Conservation (phyloP, 257 asterid genomes). For the Primulina tabacum region DNA sequence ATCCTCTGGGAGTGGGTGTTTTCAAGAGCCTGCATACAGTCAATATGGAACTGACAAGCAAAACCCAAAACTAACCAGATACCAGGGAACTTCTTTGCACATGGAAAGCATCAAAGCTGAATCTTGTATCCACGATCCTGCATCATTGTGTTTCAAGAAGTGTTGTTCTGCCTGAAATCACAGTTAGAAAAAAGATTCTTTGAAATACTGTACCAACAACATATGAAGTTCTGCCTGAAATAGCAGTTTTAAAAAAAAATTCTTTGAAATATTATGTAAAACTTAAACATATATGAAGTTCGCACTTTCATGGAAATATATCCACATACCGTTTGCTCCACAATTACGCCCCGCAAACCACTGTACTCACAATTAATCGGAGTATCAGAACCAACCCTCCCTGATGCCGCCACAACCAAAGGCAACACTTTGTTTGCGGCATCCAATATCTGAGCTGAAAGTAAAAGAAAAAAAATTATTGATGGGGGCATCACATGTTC, state of each 20-base stretch:
- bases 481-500: neutral
- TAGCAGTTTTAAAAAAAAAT: too few relatives aligned
- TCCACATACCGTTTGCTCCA: constrained; percentile 86
- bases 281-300: constrained; percentile 1
- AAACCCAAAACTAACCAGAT: constrained; percentile 60
- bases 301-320: constrained; percentile 13
- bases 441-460: constrained; percentile 77
- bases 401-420: constrained; percentile 79
- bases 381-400: constrained; percentile 90
- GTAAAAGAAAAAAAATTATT: constrained; percentile 15
- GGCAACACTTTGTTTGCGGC: constrained; percentile 86
- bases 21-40: constrained; percentile 1
- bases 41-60: neutral
- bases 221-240: neutral
- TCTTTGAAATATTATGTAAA: neutral
- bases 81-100: constrained; percentile 99
- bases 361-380: constrained; percentile 90
- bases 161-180: constrained; percentile 87
- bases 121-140: constrained; percentile 99
- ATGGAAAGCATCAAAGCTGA: constrained; percentile 94
- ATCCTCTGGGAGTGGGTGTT: neutral
- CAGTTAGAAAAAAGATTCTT: too few relatives aligned
- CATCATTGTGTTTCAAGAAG: constrained; percentile 95
- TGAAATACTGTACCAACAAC: constrained; percentile 2
- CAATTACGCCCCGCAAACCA: constrained; percentile 91